phyloP scores from a whole-genome alignment of 208 protist species.

The Acanthamoeba rhysodes region DNA sequence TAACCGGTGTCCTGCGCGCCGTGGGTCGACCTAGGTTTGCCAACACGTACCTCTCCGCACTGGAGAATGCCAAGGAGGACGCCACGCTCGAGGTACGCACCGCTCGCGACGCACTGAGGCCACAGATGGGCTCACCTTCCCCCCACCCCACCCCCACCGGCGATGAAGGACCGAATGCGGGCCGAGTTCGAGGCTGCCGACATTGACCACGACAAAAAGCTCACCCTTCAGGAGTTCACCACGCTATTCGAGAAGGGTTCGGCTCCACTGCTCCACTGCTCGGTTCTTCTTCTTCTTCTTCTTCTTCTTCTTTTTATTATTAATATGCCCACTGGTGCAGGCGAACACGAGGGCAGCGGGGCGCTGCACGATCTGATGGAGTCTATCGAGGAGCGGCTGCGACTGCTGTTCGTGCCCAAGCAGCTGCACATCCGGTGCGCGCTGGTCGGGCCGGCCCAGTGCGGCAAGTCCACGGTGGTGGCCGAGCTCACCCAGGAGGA shows the following conservation, averaged over 20 bases:
- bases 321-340: background rate
- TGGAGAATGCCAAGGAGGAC: background rate
- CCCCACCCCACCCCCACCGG: too few species aligned
- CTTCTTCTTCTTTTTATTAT: too few species aligned
- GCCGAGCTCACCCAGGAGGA: constrained; percentile 46
- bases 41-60: background rate
- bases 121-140: background rate
- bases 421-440: constrained; percentile 25
- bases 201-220: background rate
- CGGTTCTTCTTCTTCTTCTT: too few species aligned
- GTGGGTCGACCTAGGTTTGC: background rate
- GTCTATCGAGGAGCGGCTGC: constrained; percentile 30
- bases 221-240: background rate
- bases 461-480: constrained; percentile 37
- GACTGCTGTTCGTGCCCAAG: constrained; percentile 47
- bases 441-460: constrained; percentile 32
- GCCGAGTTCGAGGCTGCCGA: constrained; percentile 22
- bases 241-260: background rate
- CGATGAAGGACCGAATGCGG: background rate
- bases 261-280: background rate
- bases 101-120: background rate
- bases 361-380: background rate
- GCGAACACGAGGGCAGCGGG: background rate
- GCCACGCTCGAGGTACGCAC: background rate
- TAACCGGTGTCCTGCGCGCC: too few species aligned